Evolutionary conservation across 768 basidiomycete species (phyloP), one percentile per base, ranked within the genome.

Genomic region (Piloderma croceum): DNA sequence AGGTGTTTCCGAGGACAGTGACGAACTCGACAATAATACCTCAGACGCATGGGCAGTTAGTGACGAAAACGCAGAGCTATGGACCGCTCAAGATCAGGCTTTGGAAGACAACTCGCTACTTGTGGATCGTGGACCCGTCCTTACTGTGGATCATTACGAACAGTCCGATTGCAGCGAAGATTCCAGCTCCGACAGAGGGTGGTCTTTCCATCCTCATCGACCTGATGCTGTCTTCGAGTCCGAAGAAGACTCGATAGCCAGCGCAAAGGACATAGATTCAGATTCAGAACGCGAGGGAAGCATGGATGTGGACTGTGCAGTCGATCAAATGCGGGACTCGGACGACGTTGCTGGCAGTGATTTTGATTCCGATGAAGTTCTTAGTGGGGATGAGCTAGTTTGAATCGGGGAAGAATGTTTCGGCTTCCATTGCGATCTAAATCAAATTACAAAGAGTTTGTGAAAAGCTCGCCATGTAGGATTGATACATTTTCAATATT

Each of bases 331-430:
- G n/a, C n/a, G n/a, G n/a, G n/a, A n/a, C n/a, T n/a, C n/a, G n/a
- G 27, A 46, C 19, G 25, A 12, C 11, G 27, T 6, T 18, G 45
- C 44, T 6, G 32, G 32, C 24, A 44, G 51, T 24, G 47, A 45
- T 24, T 48, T 36, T 18, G 47, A 48, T 25, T 36, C 47, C 7
- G 47, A 41, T 32, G 47, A 48, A 29, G 7, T 40, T n/a, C 15
- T 41, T n/a, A 48, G 47, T 33, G 47, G 47, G 7, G 47, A 48
- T 21, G 47, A 48, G 17, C n/a, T n/a, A n/a, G n/a, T n/a, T n/a
- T n/a, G n/a, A n/a, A n/a, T n/a, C n/a, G n/a, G n/a, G n/a, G n/a
- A n/a, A n/a, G n/a, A n/a, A n/a, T n/a, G n/a, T n/a, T n/a, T n/a
- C n/a, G n/a, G n/a, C n/a, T n/a, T n/a, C n/a, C n/a, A n/a, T n/a